Evolutionary conservation across 805 yeast species (phyloP).

Genomic region (Ascoidea asiatica): DNA sequence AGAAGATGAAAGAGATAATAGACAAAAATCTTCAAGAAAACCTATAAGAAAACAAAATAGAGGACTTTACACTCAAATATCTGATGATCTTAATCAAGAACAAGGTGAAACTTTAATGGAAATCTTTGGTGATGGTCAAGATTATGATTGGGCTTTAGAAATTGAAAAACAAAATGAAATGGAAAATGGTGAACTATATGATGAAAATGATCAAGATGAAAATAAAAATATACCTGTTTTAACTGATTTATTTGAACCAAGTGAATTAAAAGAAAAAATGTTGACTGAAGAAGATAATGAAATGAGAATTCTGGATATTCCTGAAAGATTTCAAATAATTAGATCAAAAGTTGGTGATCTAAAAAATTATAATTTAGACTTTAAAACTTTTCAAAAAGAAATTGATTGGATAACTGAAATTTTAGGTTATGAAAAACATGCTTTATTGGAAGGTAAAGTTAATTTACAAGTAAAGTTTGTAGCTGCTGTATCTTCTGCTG

Average conservation of each 20-base stretch:
- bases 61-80: slow-evolving; percentile 37
- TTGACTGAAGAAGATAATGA: slow-evolving; percentile 85
- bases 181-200: slow-evolving; percentile 38
- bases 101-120: slow-evolving; percentile 87
- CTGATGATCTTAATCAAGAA: slow-evolving; percentile 61
- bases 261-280: slow-evolving; percentile 81
- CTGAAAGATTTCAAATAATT: slow-evolving; percentile 80
- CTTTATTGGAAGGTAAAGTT: slow-evolving; percentile 19
- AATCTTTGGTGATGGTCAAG: slow-evolving; percentile 94
- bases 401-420: slow-evolving; percentile 70
- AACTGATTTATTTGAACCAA: slow-evolving; percentile 87
- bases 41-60: slow-evolving; percentile 28
- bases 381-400: slow-evolving; percentile 57
- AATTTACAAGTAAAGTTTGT: slow-evolving; percentile 35
- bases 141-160: slow-evolving; percentile 96
- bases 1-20: slow-evolving; percentile 45
- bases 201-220: slow-evolving; percentile 22
- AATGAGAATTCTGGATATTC: slow-evolving; percentile 76
- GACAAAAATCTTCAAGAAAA: slow-evolving; percentile 30
- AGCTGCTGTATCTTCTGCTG: slow-evolving; percentile 57
- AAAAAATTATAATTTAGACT: slow-evolving; percentile 44
- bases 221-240: slow-evolving; percentile 24
- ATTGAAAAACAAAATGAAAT: slow-evolving; percentile 61
- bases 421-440: slow-evolving; percentile 42
- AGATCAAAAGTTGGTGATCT: slow-evolving; percentile 38